These are phyloP conservation scores for Silene latifolia DNA, from an alignment of 148 eudicot genomes.

Conservation along the genomic window DNA sequence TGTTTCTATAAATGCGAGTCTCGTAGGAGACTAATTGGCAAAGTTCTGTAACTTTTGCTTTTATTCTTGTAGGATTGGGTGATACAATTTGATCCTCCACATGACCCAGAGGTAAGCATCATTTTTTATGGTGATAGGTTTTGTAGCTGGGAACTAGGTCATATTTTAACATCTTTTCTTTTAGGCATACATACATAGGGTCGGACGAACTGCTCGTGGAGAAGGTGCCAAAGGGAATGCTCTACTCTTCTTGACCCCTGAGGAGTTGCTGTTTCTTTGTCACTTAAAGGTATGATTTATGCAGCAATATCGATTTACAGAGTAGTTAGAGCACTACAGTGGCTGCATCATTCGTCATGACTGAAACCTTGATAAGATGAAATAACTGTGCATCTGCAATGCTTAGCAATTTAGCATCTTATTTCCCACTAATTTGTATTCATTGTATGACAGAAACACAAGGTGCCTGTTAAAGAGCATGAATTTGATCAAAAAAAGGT, in stretches of 20 bases:
- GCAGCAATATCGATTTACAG: neutral
- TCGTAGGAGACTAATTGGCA: neutral
- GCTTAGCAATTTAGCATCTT: neutral
- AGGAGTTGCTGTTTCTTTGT: constrained; percentile 63
- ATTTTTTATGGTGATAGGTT: neutral
- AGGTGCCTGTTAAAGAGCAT: constrained; percentile 69
- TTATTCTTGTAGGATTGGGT: constrained; percentile 65
- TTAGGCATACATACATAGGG: constrained; percentile 86
- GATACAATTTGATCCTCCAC: constrained; percentile 89
- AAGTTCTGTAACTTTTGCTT: neutral
- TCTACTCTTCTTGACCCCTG: constrained; percentile 70
- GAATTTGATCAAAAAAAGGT: constrained; percentile 54
- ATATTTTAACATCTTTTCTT: neutral
- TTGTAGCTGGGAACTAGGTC: neutral
- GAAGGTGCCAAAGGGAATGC: constrained; percentile 87
- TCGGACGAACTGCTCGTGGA: constrained; percentile 95
- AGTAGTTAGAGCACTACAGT: neutral
- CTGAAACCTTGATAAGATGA: neutral
- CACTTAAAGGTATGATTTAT: constrained; percentile 58
- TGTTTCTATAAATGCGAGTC: neutral
- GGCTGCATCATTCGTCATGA: neutral
- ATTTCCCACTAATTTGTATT: neutral
- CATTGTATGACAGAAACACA: constrained; percentile 43
- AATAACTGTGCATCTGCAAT: neutral
- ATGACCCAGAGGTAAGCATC: constrained; percentile 65